These are phyloP conservation scores for Mucor racemosus DNA, from an alignment of 371 early-diverging fungal species.

Conservation along the genomic window DNA sequence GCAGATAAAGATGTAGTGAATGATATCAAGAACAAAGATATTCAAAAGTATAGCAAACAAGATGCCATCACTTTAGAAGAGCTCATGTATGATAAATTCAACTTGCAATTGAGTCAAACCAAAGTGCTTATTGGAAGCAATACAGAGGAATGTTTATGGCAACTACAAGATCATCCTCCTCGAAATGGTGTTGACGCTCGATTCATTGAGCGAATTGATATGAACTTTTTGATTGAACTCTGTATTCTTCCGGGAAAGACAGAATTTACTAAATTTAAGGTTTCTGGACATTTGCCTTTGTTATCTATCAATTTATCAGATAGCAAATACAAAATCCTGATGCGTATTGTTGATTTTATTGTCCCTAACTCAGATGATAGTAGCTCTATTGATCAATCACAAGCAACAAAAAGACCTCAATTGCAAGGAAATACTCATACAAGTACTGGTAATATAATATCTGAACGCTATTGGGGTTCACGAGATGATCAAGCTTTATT, in stretches of 20 bases:
- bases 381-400: background rate
- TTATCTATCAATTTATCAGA: slow-evolving; percentile 82
- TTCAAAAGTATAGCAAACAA: slow-evolving; percentile 49
- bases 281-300: slow-evolving; percentile 75
- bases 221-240: slow-evolving; percentile 68
- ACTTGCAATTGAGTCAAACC: slow-evolving; percentile 65
- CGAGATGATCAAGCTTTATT: slow-evolving; percentile 16
- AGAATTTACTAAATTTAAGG: slow-evolving; percentile 68
- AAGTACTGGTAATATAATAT: slow-evolving; percentile 22
- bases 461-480: slow-evolving; percentile 31
- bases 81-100: slow-evolving; percentile 85
- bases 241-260: slow-evolving; percentile 77
- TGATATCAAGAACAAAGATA: slow-evolving; percentile 61
- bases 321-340: slow-evolving; percentile 80
- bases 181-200: slow-evolving; percentile 49
- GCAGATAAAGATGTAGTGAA: slow-evolving; percentile 63
- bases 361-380: slow-evolving; percentile 48
- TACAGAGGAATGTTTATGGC: slow-evolving; percentile 71
- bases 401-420: background rate
- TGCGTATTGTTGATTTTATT: slow-evolving; percentile 72
- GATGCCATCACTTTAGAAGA: slow-evolving; percentile 65
- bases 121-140: slow-evolving; percentile 70
- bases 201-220: slow-evolving; percentile 76
- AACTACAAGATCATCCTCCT: slow-evolving; percentile 42
- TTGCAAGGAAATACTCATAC: background rate